Evolutionary conservation across 2,329 filamentous ascomycete species (phyloP).

Genomic region (Penicillium freii): DNA sequence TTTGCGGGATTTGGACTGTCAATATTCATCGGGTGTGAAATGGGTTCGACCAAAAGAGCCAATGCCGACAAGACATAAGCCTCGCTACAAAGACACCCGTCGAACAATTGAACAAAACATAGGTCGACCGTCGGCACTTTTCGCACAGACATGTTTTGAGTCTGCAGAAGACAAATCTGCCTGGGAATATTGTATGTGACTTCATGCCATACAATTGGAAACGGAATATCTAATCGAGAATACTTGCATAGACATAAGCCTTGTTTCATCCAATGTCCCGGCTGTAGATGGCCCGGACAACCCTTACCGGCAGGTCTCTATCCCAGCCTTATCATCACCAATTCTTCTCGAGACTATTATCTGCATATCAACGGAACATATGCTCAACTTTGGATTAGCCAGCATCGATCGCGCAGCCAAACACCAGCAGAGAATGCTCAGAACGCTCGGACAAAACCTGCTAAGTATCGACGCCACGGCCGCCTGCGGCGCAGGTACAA

Average conservation of each 20-base stretch:
- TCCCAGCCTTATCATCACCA: constrained; percentile 21
- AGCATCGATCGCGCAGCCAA: constrained; percentile 21
- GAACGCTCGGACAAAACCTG: constrained; percentile 21
- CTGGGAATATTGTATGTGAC: constrained; percentile 25
- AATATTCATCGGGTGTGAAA: constrained; percentile 20
- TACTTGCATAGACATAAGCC: constrained; percentile 18
- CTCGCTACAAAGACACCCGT: constrained; percentile 10
- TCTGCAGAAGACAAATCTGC: constrained; percentile 19
- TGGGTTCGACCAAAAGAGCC: constrained; percentile 19
- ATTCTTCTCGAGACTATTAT: constrained; percentile 24
- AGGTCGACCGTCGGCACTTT: constrained; percentile 4
- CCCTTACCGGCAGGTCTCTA: constrained; percentile 24
- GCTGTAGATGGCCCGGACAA: constrained; percentile 25
- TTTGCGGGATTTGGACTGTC: constrained; percentile 11
- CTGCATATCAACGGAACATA: constrained; percentile 27
- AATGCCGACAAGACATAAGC: constrained; percentile 14
- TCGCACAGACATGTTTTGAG: constrained; percentile 11
- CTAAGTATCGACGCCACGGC: constrained; percentile 7
- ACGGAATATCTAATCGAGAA: background rate
- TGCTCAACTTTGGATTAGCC: constrained; percentile 25
- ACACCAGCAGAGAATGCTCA: constrained; percentile 23
- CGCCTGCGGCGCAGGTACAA: background rate
- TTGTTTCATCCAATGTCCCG: constrained; percentile 25
- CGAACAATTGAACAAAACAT: background rate
- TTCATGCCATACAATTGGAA: background rate